phyloP scores from a whole-genome alignment of 306 rosid species.

The Calophaca sinica region DNA sequence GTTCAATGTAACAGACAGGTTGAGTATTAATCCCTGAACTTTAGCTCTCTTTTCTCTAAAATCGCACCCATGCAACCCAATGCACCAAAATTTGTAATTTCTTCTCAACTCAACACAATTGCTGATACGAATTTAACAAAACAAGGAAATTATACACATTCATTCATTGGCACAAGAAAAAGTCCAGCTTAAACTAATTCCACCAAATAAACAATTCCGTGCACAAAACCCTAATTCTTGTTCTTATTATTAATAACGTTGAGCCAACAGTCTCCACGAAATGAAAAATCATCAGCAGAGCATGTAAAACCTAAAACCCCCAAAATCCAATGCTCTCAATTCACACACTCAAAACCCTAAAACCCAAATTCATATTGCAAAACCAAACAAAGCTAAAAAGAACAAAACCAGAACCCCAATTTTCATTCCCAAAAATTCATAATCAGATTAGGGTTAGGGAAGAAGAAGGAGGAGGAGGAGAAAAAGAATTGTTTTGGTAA shows the following conservation, averaged over 20 bases:
- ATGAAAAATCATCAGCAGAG: neutral
- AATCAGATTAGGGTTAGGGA: no score
- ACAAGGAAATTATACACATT: conserved; percentile 48
- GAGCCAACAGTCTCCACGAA: neutral
- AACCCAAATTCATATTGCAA: conserved; percentile 29
- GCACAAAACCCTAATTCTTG: conserved; percentile 57
- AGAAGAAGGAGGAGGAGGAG: no score
- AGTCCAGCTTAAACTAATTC: conserved; percentile 33
- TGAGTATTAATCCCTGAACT: neutral
- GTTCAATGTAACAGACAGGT: conserved; percentile 26
- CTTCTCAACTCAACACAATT: conserved; percentile 49
- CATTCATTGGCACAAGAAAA: conserved; percentile 33
- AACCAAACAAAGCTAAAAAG: neutral
- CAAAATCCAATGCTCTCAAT: neutral
- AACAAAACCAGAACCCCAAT: conserved; percentile 32
- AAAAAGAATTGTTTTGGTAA: no score
- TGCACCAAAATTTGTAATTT: conserved; percentile 41
- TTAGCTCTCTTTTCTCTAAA: neutral
- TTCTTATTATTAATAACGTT: no score
- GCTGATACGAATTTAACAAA: conserved; percentile 51
- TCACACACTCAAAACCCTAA: conserved; percentile 14
- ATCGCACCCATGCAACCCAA: conserved; percentile 41
- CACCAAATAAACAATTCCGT: conserved; percentile 1
- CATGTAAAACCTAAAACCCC: neutral
- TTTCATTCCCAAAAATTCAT: conserved; percentile 21